Conservation (phyloP, 805 yeast species). For the Wickerhamiella sorbophila region DNA sequence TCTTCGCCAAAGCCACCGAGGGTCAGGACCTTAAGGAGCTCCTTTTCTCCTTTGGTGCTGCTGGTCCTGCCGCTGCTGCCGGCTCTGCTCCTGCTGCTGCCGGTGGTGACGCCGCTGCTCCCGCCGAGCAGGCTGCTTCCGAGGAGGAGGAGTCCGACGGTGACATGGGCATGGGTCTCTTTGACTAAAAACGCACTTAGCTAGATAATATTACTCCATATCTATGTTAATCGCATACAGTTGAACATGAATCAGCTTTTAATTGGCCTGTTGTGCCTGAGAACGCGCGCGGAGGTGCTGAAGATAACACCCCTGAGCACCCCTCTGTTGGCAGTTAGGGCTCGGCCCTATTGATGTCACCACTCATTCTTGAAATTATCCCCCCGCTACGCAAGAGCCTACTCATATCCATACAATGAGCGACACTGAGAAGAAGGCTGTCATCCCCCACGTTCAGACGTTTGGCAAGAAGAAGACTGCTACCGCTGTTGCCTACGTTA, state of each 20-base stretch:
- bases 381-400: not conserved
- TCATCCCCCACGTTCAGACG: slow-evolving; percentile 43
- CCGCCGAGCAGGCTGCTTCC: slow-evolving; percentile 59
- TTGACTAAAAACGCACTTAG: slow-evolving; percentile 51
- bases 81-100: slow-evolving; percentile 72
- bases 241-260: slow-evolving; percentile 1
- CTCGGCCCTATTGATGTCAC: slow-evolving; percentile 1
- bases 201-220: slow-evolving; percentile 2
- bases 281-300: not conserved
- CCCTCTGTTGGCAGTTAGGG: not conserved
- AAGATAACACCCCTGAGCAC: not conserved
- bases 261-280: slow-evolving; percentile 4
- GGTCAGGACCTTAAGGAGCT: slow-evolving; percentile 74
- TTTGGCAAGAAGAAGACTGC: slow-evolving; percentile 99
- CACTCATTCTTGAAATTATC: slow-evolving; percentile 2
- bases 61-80: slow-evolving; percentile 92
- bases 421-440: slow-evolving; percentile 6
- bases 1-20: slow-evolving; percentile 74
- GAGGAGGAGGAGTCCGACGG: slow-evolving; percentile 51
- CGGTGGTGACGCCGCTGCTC: slow-evolving; percentile 48
- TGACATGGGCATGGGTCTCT: slow-evolving; percentile 97
- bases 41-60: slow-evolving; percentile 47
- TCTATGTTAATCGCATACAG: slow-evolving; percentile 7
- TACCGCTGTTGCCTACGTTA: slow-evolving; percentile 99
- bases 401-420: slow-evolving; percentile 3